Evolutionary conservation across 2,329 filamentous ascomycete genomes (phyloP).

Genomic region (Neophaeococcomyces aloes): DNA sequence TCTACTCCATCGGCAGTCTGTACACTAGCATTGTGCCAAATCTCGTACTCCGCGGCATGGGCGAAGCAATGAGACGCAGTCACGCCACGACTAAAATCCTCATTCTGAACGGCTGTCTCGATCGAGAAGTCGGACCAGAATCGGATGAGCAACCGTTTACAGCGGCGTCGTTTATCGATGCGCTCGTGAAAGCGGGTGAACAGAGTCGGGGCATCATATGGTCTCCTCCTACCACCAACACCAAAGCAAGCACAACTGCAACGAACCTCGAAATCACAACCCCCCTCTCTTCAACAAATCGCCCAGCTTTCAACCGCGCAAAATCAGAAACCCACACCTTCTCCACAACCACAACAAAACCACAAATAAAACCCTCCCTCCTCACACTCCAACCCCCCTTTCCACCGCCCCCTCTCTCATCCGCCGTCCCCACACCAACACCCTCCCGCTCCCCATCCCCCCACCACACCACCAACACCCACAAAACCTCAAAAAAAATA

Average conservation of each 20-base stretch:
- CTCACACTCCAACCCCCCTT: too few species aligned
- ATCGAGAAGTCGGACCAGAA: constrained; percentile 73
- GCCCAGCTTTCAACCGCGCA: not conserved
- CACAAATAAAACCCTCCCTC: too few species aligned
- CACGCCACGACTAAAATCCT: constrained; percentile 56
- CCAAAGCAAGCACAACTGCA: too few species aligned
- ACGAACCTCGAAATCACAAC: not conserved
- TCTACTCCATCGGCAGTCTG: constrained; percentile 89
- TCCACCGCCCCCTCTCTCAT: constrained; percentile 2
- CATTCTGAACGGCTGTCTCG: constrained; percentile 71
- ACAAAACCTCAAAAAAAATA: constrained; percentile 10
- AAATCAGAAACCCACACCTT: not conserved
- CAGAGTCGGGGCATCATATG: constrained; percentile 49
- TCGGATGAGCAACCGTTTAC: constrained; percentile 39
- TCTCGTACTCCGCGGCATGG: constrained; percentile 66
- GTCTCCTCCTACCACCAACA: too few species aligned
- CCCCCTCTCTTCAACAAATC: not conserved
- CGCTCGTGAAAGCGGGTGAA: constrained; percentile 63
- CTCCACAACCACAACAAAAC: too few species aligned
- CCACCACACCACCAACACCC: not conserved
- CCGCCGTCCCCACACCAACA: constrained; percentile 2
- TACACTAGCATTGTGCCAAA: constrained; percentile 84
- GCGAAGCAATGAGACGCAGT: constrained; percentile 48
- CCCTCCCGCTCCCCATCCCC: not conserved
- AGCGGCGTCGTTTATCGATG: constrained; percentile 70